phyloP scores from a whole-genome alignment of 768 basidiomycete species.

The Porphyrellus cyaneotinctus region DNA sequence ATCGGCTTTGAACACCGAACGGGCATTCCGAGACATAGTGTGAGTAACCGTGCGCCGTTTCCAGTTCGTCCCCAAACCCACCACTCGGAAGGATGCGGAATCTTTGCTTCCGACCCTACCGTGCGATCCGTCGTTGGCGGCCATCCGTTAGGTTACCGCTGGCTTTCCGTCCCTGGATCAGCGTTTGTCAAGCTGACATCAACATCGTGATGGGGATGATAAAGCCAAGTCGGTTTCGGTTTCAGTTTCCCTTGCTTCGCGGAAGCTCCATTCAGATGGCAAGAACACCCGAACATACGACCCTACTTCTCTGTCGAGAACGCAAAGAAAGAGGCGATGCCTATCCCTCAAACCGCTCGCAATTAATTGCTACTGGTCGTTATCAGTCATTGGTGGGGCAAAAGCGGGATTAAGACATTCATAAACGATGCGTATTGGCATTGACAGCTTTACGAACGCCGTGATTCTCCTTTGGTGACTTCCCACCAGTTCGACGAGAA shows the following conservation, averaged over 20 bases:
- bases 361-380: background rate
- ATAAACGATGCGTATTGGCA: background rate
- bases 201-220: slow-evolving; percentile 9
- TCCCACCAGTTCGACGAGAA: background rate
- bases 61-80: background rate
- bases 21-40: background rate
- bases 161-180: background rate
- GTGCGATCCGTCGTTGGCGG: slow-evolving; percentile 5
- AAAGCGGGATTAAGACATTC: background rate
- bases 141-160: slow-evolving; percentile 1
- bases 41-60: background rate
- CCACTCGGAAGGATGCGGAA: slow-evolving; percentile 8
- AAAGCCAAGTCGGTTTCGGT: background rate
- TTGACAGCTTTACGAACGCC: slow-evolving; percentile 1
- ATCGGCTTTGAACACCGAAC: slow-evolving; percentile 2
- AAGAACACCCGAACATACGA: background rate
- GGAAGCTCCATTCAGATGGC: slow-evolving; percentile 9
- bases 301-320: background rate
- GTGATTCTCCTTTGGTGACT: background rate
- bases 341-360: background rate
- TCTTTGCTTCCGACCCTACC: background rate
- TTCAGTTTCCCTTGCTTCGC: slow-evolving; percentile 20
- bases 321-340: slow-evolving; percentile 4
- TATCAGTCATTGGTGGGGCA: background rate
- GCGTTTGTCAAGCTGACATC: slow-evolving; percentile 3